Evolutionary conservation across 2,329 filamentous ascomycete species (phyloP), one percentile per base, ranked within the genome.

Genomic region (Trematosphaeria pertusa): DNA sequence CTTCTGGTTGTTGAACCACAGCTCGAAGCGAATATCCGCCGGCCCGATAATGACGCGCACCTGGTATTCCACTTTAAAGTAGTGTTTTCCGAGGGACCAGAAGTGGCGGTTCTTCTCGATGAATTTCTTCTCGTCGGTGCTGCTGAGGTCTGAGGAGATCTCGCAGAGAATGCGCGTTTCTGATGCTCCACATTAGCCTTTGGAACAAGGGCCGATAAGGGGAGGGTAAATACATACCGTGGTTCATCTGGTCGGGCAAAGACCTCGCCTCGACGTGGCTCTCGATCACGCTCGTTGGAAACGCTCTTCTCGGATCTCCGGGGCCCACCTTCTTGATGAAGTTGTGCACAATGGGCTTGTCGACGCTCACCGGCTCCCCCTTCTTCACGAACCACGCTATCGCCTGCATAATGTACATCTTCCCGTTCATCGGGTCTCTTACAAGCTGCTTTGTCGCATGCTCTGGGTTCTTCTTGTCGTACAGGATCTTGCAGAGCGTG

Each of bases 381-480:
- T 68, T 68, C 37, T 61, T 67, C 10, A 73, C 61, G 44, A 72
- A 73, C 71, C 71, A 73, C 4, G 62, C 70, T 11, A 73, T 65
- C 5, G 64, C 65, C 18, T 72, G 56, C 14, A 62, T 56, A 21
- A 73, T 59, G 32, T 73, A 73, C 19, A 62, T 22, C 37, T 72
- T 72, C 9, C 62, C 62, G 37, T 72, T 65, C 17, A 70, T 40
- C 0, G 61, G 54, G 47, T 73, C 71, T 24, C 52, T 53, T 3
- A 59, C 56, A 2, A 62, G 43, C 11, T 56, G 20, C 26, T 60
- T 64, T 2, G 58, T 58, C 2, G 46, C 37, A 47, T 72, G 70
- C 0, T 64, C 55, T 2, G 65, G 61, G n/a, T 70, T 67, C 15
- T 62, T 58, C 40, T 62, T 60, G 37, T 73, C 61, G 43, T 71